Evolutionary conservation across 164 flowering plant species (phyloP).

Genomic region (Malania oleifera): DNA sequence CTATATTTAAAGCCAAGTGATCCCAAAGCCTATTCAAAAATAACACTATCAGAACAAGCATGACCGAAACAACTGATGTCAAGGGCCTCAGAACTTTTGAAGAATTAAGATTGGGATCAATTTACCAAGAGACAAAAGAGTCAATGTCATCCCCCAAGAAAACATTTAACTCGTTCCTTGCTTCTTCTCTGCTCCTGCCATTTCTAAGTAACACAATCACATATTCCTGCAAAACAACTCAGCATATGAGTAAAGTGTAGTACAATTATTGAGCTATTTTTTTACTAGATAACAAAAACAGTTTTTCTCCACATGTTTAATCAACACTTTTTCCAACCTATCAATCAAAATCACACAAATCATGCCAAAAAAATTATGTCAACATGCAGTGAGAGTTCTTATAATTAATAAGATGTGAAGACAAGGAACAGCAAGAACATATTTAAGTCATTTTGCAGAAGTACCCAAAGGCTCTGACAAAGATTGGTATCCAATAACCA

Average conservation of each 20-base stretch:
- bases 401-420: too few relatives aligned
- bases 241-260: neutral
- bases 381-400: too few relatives aligned
- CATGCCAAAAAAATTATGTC: too few relatives aligned
- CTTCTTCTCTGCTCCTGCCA: conserved; percentile 83
- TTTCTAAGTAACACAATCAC: conserved; percentile 86
- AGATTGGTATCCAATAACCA: too few relatives aligned
- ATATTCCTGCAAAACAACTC: conserved; percentile 66
- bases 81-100: neutral
- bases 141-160: conserved; percentile 83
- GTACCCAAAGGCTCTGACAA: too few relatives aligned
- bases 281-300: neutral
- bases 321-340: neutral
- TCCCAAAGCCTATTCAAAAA: conserved; percentile 77
- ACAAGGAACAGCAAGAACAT: too few relatives aligned
- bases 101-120: neutral
- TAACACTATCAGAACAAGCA: neutral
- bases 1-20: conserved; percentile 59
- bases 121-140: conserved; percentile 81
- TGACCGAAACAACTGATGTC: neutral
- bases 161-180: conserved; percentile 79
- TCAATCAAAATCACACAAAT: neutral
- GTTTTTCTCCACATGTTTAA: neutral
- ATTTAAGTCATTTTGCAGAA: too few relatives aligned
- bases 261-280: neutral